Conservation (phyloP, 2,329 filamentous ascomycete species). For the Pseudodiploospora longispora region DNA sequence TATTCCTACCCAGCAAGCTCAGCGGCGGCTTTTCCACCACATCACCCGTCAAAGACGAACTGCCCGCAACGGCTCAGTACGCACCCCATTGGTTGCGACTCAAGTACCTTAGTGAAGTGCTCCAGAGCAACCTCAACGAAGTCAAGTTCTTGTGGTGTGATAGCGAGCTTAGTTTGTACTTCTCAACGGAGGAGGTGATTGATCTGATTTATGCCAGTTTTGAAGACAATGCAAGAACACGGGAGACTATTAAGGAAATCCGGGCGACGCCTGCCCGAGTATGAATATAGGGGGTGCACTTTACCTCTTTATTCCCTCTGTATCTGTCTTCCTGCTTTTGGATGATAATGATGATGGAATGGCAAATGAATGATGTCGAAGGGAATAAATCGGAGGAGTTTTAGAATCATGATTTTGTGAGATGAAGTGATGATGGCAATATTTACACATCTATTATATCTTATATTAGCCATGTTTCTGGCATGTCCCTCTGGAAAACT, state of each 20-base stretch:
- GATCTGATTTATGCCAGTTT: slow-evolving; percentile 57
- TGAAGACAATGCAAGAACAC: slow-evolving; percentile 52
- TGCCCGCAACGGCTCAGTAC: slow-evolving; percentile 52
- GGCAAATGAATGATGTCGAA: no score
- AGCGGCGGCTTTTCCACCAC: slow-evolving; percentile 9
- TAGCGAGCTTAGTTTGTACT: slow-evolving; percentile 57
- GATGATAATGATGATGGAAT: no score
- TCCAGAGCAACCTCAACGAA: slow-evolving; percentile 59
- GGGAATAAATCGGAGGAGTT: no score
- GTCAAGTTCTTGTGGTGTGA: slow-evolving; percentile 57
- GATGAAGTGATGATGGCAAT: no score
- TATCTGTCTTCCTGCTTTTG: no score
- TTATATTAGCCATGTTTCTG: no score
- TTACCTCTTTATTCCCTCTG: no score
- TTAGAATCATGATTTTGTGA: no score
- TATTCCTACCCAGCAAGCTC: slow-evolving; percentile 45
- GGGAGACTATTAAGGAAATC: slow-evolving; percentile 52
- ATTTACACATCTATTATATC: no score
- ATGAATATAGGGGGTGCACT: neutral
- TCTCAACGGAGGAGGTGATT: slow-evolving; percentile 51
- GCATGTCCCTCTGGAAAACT: no score
- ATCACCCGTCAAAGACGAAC: slow-evolving; percentile 25
- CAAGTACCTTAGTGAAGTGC: slow-evolving; percentile 55
- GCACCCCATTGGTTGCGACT: slow-evolving; percentile 54
- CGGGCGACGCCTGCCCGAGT: slow-evolving; percentile 32